Conservation (phyloP, 148 eudicot species). For the Rhododendron simsii region DNA sequence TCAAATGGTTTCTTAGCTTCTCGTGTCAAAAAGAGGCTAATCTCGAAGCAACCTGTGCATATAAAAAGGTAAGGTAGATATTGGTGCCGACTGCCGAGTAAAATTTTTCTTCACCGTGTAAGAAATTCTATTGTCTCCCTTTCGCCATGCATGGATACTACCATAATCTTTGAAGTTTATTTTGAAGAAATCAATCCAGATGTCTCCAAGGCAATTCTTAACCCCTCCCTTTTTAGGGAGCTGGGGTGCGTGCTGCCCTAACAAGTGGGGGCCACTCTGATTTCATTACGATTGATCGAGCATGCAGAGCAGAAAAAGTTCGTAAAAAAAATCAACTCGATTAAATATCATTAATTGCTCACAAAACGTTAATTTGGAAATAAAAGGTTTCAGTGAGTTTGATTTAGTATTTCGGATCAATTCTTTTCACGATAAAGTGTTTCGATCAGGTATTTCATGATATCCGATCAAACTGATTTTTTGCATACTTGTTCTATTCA, state of each 20-base stretch:
- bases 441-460: no score
- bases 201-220: not conserved
- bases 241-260: no score
- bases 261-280: no score
- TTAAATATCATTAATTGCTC: no score
- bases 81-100: not conserved
- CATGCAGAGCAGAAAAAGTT: not conserved
- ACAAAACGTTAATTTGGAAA: no score
- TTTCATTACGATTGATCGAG: no score
- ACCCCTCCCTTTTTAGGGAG: not conserved
- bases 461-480: no score
- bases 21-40: not conserved
- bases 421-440: no score
- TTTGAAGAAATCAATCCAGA: not conserved
- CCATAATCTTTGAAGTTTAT: not conserved
- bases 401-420: no score
- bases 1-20: not conserved
- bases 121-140: not conserved
- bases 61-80: not conserved
- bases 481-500: no score
- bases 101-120: not conserved
- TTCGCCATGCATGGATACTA: not conserved
- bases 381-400: no score
- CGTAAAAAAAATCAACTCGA: no score
- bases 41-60: not conserved